Evolutionary conservation across 2,329 filamentous ascomycete species (phyloP).

Genomic region (Colletotrichum paranaense): DNA sequence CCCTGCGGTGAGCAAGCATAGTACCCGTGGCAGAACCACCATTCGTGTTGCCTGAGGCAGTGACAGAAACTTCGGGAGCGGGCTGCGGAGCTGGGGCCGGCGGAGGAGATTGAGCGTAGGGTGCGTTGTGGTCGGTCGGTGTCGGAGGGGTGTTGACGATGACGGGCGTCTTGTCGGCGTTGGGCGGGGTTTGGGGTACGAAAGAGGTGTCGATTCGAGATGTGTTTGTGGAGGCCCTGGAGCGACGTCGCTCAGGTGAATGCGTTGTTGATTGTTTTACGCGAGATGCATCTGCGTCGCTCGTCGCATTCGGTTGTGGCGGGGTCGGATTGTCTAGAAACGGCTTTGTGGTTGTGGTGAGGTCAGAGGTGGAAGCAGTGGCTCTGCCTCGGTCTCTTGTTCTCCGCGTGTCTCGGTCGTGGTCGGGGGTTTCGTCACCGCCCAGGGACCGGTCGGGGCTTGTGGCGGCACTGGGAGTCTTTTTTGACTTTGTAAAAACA

Average conservation of each 20-base stretch:
- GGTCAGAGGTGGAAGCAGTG: constrained; percentile 33
- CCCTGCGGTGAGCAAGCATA: constrained; percentile 76
- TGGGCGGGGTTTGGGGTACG: constrained; percentile 34
- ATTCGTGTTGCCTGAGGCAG: constrained; percentile 50
- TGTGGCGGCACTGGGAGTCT: constrained; percentile 56
- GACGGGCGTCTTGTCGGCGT: constrained; percentile 57
- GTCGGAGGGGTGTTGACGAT: constrained; percentile 77
- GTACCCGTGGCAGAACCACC: constrained; percentile 73
- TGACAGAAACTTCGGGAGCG: constrained; percentile 40
- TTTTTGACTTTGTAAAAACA: constrained; percentile 71
- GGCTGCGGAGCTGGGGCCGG: constrained; percentile 30
- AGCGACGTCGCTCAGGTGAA: constrained; percentile 29
- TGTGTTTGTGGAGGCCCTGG: constrained; percentile 29
- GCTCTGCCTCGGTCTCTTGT: constrained; percentile 29
- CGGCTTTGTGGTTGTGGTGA: constrained; percentile 20
- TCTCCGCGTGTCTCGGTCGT: constrained; percentile 28
- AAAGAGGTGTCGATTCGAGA: constrained; percentile 41
- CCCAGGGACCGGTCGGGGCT: constrained; percentile 44
- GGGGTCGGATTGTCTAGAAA: constrained; percentile 6
- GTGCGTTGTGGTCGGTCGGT: constrained; percentile 58
- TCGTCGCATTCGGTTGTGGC: constrained; percentile 24
- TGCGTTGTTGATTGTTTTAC: constrained; percentile 26
- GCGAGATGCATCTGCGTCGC: constrained; percentile 19
- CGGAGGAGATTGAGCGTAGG: constrained; percentile 11
- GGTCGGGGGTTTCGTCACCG: constrained; percentile 35